Conservation (phyloP, 805 yeast genomes). For the Wickerhamiella shivajii region DNA sequence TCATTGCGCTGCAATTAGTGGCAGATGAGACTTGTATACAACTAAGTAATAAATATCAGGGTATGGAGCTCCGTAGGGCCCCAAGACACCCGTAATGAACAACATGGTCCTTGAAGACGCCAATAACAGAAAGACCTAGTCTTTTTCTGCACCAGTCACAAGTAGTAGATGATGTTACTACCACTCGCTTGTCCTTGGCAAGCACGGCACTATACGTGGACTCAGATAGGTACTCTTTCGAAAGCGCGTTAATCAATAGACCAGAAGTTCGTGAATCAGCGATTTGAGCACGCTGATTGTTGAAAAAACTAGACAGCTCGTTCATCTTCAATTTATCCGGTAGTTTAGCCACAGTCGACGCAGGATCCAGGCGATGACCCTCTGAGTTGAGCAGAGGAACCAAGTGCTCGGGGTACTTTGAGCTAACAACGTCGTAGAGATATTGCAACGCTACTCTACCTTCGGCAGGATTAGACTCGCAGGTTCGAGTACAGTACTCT, state of each 20-base stretch:
- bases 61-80: too few species aligned
- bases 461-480: not conserved
- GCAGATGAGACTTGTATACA: too few species aligned
- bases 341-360: not conserved
- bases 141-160: conserved; percentile 5
- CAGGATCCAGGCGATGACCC: conserved; percentile 5
- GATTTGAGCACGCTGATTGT: not conserved
- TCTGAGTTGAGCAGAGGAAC: not conserved
- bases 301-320: conserved; percentile 1
- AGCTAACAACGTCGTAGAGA: not conserved
- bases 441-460: conserved; percentile 1
- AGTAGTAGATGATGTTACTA: not conserved
- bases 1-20: too few species aligned
- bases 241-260: not conserved
- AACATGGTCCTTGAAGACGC: conserved; percentile 1
- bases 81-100: conserved; percentile 7
- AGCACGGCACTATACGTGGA: conserved; percentile 4
- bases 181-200: not conserved
- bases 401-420: not conserved
- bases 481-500: conserved; percentile 1
- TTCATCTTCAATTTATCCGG: not conserved
- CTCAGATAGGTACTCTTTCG: conserved; percentile 1
- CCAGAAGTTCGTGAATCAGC: not conserved
- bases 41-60: too few species aligned
- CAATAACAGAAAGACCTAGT: conserved; percentile 3